Conservation (phyloP, 1,284 basidiomycete genomes). For the Irpex rosettiformis region DNA sequence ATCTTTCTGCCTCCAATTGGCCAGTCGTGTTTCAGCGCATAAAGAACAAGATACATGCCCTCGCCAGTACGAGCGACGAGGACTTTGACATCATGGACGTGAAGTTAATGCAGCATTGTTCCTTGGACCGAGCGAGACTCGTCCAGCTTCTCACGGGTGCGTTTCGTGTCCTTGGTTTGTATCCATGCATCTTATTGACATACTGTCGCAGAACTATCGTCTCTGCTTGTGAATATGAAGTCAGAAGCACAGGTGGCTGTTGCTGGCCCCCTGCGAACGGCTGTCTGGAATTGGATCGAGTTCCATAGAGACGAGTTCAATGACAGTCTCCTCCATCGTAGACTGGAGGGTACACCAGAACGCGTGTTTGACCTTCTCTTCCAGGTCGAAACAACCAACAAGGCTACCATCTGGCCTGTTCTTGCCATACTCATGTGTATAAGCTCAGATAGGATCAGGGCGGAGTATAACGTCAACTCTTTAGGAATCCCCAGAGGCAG, state of each 20-base stretch:
- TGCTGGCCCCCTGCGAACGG: conserved; percentile 71
- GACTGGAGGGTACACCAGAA: conserved; percentile 78
- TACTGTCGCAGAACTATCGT: conserved; percentile 63
- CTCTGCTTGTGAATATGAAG: conserved; percentile 82
- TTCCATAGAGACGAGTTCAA: conserved; percentile 81
- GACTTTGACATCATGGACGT: conserved; percentile 70
- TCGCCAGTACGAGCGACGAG: conserved; percentile 52
- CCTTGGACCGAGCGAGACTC: conserved; percentile 63
- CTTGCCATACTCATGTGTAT: conserved; percentile 76
- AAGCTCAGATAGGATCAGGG: conserved; percentile 70
- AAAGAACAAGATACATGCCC: conserved; percentile 65
- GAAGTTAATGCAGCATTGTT: conserved; percentile 69
- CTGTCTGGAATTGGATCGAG: conserved; percentile 93
- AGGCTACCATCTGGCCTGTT: conserved; percentile 76
- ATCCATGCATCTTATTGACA: conserved; percentile 1
- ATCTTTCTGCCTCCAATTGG: conserved; percentile 92
- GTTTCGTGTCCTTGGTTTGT: conserved; percentile 16
- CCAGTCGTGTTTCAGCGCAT: conserved; percentile 73
- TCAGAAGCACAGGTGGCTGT: conserved; percentile 72
- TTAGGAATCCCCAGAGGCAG: conserved; percentile 21
- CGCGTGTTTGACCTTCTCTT: conserved; percentile 79
- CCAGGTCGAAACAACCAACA: conserved; percentile 51
- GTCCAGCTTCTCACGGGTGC: conserved; percentile 64
- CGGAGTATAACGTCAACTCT: conserved; percentile 45
- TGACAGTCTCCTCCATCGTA: conserved; percentile 62